Evolutionary conservation across 2,329 filamentous ascomycete genomes (phyloP), one percentile per base, ranked within the genome.

Genomic region (Thelonectria discophora): DNA sequence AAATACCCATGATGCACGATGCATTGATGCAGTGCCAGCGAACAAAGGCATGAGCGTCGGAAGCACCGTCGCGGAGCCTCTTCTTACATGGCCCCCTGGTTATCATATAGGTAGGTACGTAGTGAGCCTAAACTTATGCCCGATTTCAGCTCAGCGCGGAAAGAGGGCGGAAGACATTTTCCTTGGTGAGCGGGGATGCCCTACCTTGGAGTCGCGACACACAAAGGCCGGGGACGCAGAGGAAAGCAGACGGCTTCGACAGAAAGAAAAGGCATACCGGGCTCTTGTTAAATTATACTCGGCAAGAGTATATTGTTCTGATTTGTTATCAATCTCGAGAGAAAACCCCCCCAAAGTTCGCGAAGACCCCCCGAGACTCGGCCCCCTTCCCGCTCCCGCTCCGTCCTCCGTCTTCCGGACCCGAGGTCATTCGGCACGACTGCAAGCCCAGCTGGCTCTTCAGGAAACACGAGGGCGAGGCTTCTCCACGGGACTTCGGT

Each of bases 391-490:
- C 21, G 21, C 21, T n/a, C 12, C 34, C 34, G 34, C 34, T 15
- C 34, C 34, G 34, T 13, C 18, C 50, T 39, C 39, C 42, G 53
- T 20, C n/a, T 43, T 39, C 48, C 50, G 20, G 21, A 48, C 51
- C 63, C 58, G 59, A 58, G 62, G 62, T 60, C 50, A 20, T 40
- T 60, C 59, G 59, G 64, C 45, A 63, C 39, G 17, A 40, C 13
- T 21, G 13, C 21, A 24, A 17, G 12, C 27, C 15, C 39, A 32
- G 9, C 27, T 50, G 45, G 24, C 27, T 55, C 15, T 8, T 30
- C 27, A 10, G 57, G 6, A 52, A 32, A 47, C 51, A 9, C 55
- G 51, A 20, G 13, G 11, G 17, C 13, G 45, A 55, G 8, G 55
- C 55, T 48, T 20, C 45, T 30, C 52, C 42, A 58, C 54, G 13